Percentiles rank a stretch among this genome's conserved stretches.
These are phyloP conservation scores for Carex sylvatica DNA, from an alignment of 202 grass and related monocot species.

Conservation along the genomic window DNA sequence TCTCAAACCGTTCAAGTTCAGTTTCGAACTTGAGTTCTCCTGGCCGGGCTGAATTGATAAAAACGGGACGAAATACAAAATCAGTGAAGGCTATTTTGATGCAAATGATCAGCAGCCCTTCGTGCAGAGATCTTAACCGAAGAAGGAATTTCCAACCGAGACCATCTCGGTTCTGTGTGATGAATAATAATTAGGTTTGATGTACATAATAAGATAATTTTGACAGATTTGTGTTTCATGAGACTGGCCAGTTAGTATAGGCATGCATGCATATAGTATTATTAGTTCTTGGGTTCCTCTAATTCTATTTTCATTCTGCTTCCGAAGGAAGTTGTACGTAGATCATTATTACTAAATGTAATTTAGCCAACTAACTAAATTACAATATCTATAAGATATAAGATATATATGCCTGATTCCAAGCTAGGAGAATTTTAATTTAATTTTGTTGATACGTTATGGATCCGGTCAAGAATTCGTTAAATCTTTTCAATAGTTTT, in stretches of 20 bases:
- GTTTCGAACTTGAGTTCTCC: not conserved
- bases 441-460: not conserved
- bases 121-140: conserved; percentile 38
- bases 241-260: no score
- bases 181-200: conserved; percentile 25
- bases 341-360: not conserved
- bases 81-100: conserved; percentile 53
- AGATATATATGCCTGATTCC: not conserved
- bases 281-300: not conserved
- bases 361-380: not conserved
- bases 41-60: not conserved
- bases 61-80: conserved; percentile 24
- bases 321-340: not conserved
- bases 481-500: no score
- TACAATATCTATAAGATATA: not conserved
- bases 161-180: conserved; percentile 51
- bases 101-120: conserved; percentile 34
- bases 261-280: no score
- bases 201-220: conserved; percentile 20
- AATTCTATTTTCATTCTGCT: not conserved
- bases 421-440: not conserved
- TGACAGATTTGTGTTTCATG: conserved; percentile 3
- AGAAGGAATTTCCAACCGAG: conserved; percentile 53
- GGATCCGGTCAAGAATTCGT: not conserved
- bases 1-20: not conserved